Conservation (phyloP, 805 yeast species). For the Teunomyces panamensis region DNA sequence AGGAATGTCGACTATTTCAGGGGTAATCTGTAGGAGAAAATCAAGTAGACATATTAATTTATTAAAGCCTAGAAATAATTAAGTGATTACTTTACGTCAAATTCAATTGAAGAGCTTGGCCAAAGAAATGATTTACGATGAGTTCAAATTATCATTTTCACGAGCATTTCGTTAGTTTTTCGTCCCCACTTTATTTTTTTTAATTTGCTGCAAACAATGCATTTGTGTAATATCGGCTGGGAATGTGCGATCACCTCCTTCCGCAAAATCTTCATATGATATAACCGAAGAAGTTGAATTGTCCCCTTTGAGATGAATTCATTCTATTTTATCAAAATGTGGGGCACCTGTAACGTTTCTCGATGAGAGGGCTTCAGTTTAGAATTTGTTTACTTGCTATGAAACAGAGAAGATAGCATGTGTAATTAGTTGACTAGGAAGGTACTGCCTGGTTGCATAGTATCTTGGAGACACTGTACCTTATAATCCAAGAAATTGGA, state of each 20-base stretch:
- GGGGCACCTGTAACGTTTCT: background rate
- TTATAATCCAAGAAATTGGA: background rate
- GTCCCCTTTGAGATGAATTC: background rate
- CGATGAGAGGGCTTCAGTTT: background rate
- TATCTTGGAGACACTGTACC: background rate
- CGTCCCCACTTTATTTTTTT: slow-evolving; percentile 1
- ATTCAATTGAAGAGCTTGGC: background rate
- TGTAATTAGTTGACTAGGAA: background rate
- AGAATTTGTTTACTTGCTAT: background rate
- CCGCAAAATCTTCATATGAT: background rate
- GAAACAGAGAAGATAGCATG: background rate
- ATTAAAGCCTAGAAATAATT: background rate
- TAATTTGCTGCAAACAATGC: background rate
- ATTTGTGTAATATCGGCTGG: background rate
- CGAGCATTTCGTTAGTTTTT: background rate
- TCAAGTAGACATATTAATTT: background rate
- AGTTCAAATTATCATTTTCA: background rate
- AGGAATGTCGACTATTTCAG: no score
- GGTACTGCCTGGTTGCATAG: background rate
- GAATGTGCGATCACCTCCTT: background rate
- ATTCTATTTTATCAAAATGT: background rate
- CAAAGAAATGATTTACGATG: background rate
- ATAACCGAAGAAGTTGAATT: background rate
- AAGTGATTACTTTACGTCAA: background rate
- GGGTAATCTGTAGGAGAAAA: background rate